Conservation (phyloP, 805 yeast species). For the Maudiozyma saulgeensis region DNA sequence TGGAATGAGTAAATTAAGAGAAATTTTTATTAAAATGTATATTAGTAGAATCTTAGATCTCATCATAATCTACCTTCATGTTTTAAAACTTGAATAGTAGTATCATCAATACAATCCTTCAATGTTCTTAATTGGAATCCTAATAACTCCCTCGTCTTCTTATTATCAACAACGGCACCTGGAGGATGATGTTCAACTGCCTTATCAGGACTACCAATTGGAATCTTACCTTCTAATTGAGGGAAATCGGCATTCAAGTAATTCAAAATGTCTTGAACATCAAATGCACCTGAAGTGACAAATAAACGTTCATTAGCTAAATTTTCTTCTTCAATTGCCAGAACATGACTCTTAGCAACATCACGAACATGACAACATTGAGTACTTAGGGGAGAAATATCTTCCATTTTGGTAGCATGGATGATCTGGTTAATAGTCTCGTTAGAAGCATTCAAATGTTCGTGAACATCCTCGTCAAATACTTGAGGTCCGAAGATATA, state of each 20-base stretch:
- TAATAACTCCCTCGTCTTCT: neutral
- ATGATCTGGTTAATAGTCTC: conserved; percentile 23
- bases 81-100: conserved; percentile 14
- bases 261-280: conserved; percentile 21
- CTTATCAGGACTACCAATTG: conserved; percentile 31
- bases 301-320: conserved; percentile 28
- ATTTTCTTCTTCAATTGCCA: conserved; percentile 35
- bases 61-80: conserved; percentile 8
- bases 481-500: conserved; percentile 44
- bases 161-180: neutral
- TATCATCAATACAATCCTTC: conserved; percentile 12
- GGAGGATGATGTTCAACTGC: neutral
- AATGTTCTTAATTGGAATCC: conserved; percentile 5
- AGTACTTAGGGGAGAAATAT: neutral
- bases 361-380: conserved; percentile 47
- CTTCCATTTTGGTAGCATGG: conserved; percentile 6
- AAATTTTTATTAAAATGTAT: no score
- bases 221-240: conserved; percentile 34
- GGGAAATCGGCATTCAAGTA: conserved; percentile 33
- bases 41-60: neutral
- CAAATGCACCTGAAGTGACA: conserved; percentile 17
- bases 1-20: no score
- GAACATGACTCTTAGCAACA: conserved; percentile 46
- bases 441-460: conserved; percentile 30
- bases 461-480: conserved; percentile 31